Percentiles rank a stretch among this genome's conserved stretches.
Conservation (phyloP, 2,329 filamentous ascomycete species). For the Grosmannia penicillata region DNA sequence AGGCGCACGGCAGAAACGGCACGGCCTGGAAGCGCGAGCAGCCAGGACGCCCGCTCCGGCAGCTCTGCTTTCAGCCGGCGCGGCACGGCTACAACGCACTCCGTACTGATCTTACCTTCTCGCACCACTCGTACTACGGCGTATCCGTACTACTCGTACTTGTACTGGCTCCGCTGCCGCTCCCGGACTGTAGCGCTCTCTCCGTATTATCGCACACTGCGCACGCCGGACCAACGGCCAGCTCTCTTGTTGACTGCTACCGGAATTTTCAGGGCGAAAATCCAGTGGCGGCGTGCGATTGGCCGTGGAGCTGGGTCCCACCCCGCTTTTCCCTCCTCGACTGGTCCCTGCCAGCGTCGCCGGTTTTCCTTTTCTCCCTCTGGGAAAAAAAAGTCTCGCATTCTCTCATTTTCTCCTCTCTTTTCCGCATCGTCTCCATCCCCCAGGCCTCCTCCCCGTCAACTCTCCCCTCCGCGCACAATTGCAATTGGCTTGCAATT, state of each 20-base stretch:
- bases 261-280: conserved; percentile 13
- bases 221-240: conserved; percentile 8
- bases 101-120: no score
- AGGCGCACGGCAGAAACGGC: neutral
- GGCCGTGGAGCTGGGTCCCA: conserved; percentile 3
- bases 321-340: conserved; percentile 6
- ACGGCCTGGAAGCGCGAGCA: neutral
- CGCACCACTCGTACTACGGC: no score
- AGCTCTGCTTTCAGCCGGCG: no score
- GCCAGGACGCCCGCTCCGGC: no score
- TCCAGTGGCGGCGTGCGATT: conserved; percentile 8
- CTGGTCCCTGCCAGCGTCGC: conserved; percentile 3
- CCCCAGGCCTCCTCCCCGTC: conserved; percentile 2
- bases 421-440: conserved; percentile 9
- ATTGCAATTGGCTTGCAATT: conserved; percentile 49
- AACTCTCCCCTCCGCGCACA: conserved; percentile 19
- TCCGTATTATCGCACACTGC: no score
- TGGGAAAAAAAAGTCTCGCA: conserved; percentile 9
- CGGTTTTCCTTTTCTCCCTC: conserved; percentile 7
- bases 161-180: no score
- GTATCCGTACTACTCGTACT: no score
- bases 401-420: conserved; percentile 9
- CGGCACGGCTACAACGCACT: no score
- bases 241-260: conserved; percentile 6
- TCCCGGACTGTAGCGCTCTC: neutral